Evolutionary conservation across 305 asterid species (phyloP), one percentile per base, ranked within the genome.

Genomic region (Fraxinus baroniana): DNA sequence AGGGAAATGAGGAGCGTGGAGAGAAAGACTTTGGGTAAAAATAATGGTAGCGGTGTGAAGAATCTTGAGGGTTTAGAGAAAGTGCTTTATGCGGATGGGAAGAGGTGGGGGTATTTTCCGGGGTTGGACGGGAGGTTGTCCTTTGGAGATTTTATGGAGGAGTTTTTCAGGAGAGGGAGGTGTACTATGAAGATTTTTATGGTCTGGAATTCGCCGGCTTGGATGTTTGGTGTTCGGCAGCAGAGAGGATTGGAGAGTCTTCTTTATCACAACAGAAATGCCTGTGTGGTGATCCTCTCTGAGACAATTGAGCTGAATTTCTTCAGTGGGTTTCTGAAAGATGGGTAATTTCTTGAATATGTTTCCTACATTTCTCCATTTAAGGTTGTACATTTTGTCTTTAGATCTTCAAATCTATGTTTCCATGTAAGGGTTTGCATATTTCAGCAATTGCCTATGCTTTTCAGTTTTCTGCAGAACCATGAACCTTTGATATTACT

Each of bases 181-280:
- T 96, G 99, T 86, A 84, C 37, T 74, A 84, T 87, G 91, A 91
- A 97, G 84, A 86, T 93, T 71, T 96, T 94, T 85, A 92, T 94
- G 97, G 97, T 93, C 74, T 96, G 99, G 99, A 94, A 96, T 91
- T 96, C 98, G n/a, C 97, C 99, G 24, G 83, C 95, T 10, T 93
- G 99, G 98, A 90, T 85, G 97, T 94, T 93, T 89, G 90, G 97
- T 70, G 91, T 93, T 83, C 93, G 99, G 71, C 93, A 91, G 82
- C 97, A 91, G 88, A 90, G 98, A 85, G 97, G 93, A 13, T 86
- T 96, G 78, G 99, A 94, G 91, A 96, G 99, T 85, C 86, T 94
- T 78, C 91, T 94, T 17, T 85, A 89, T 81, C 97, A 90, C 88
- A 94, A 94, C 74, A 85, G 74, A 30, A 93, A 92, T 84, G 98